Percentiles rank a stretch among this genome's conserved stretches.
Evolutionary conservation across 179 eudicot genomes (phyloP).

Genomic region (Drosera spatulata): DNA sequence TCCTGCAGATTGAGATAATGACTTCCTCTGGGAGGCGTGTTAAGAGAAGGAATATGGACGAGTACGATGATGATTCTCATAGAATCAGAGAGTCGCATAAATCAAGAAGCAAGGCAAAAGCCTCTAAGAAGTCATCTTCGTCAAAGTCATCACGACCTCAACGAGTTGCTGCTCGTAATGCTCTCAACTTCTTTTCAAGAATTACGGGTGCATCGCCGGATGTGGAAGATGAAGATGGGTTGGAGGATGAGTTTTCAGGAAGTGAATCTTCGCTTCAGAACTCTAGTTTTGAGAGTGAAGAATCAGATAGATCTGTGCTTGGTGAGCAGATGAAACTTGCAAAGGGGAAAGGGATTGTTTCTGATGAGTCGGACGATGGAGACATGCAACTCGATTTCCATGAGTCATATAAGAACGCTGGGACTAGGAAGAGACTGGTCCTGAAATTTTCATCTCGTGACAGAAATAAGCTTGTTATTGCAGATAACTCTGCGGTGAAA

Average conservation of each 20-base stretch:
- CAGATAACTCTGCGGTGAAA: constrained; percentile 14
- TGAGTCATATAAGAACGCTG: constrained; percentile 28
- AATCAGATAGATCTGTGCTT: constrained; percentile 42
- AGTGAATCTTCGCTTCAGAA: constrained; percentile 59
- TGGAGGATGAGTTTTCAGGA: constrained; percentile 48
- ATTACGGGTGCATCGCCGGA: constrained; percentile 52
- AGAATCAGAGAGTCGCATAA: constrained; percentile 30
- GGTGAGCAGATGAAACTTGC: constrained; percentile 27
- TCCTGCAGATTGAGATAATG: constrained; percentile 52
- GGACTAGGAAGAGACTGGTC: constrained; percentile 43
- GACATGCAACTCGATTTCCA: constrained; percentile 23
- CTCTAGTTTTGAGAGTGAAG: constrained; percentile 53
- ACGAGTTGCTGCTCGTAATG: constrained; percentile 95
- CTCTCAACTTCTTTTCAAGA: constrained; percentile 72
- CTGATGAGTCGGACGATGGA: constrained; percentile 41
- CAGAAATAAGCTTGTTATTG: constrained; percentile 19
- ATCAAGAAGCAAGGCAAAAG: constrained; percentile 34
- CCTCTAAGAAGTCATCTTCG: constrained; percentile 33
- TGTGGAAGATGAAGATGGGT: constrained; percentile 40
- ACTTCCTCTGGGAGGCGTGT: constrained; percentile 98
- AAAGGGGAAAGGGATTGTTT: constrained; percentile 61
- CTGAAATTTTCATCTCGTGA: constrained; percentile 58
- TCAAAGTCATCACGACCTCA: constrained; percentile 69
- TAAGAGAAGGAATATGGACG: constrained; percentile 78
- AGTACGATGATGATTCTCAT: constrained; percentile 37